Conservation (phyloP, 2,329 filamentous ascomycete species). For the Colletotrichum brevisporum region DNA sequence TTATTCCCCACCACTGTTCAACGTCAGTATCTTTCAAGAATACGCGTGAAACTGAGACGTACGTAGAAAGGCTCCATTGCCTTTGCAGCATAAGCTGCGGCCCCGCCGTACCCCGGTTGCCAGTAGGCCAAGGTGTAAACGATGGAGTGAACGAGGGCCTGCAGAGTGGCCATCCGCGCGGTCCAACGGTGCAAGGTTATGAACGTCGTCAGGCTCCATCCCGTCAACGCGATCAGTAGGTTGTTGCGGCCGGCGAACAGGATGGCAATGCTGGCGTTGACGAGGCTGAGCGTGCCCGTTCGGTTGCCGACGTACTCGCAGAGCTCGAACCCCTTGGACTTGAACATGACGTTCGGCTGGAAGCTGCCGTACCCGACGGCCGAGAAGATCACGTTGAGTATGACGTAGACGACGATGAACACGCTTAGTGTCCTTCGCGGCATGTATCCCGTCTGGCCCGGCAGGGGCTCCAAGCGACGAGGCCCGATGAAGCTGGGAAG, state of each 20-base stretch:
- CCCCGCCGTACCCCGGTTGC: conserved; percentile 24
- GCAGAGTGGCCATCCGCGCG: conserved; percentile 45
- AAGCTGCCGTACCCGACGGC: conserved; percentile 45
- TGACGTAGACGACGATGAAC: conserved; percentile 57
- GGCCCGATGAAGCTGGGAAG: conserved; percentile 45
- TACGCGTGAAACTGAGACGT: background rate
- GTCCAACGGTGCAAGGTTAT: conserved; percentile 55
- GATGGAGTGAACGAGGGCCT: conserved; percentile 50
- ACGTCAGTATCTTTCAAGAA: conserved; percentile 25
- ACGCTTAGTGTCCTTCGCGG: conserved; percentile 60
- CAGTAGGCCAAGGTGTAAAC: conserved; percentile 46
- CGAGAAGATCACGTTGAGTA: conserved; percentile 54
- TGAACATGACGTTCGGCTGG: conserved; percentile 45
- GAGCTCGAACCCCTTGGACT: conserved; percentile 45
- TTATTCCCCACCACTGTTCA: conserved; percentile 52
- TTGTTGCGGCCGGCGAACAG: conserved; percentile 55
- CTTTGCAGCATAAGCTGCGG: conserved; percentile 14
- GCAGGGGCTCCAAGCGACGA: conserved; percentile 44
- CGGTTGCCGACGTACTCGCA: conserved; percentile 51
- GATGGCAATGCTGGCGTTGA: conserved; percentile 50
- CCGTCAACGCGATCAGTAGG: conserved; percentile 51
- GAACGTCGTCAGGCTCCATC: conserved; percentile 54
- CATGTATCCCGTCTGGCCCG: conserved; percentile 43
- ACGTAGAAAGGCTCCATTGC: conserved; percentile 20
- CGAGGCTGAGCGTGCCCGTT: conserved; percentile 52